Conservation (phyloP, 2,329 filamentous ascomycete species). For the Shiraia sp. region DNA sequence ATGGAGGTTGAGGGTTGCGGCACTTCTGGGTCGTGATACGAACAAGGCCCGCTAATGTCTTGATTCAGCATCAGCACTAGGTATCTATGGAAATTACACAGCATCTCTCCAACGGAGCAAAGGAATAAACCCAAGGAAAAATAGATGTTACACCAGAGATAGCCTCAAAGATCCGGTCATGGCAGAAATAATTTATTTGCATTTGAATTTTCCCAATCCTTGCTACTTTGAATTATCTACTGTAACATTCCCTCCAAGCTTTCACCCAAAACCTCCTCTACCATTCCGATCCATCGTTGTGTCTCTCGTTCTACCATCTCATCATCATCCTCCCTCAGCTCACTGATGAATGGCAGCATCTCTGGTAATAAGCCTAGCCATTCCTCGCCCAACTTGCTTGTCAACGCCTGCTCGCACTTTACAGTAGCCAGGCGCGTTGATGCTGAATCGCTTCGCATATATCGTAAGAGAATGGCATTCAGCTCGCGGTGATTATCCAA, state of each 20-base stretch:
- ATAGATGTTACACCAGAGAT: too few species aligned
- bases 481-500: conserved; percentile 89
- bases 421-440: conserved; percentile 80
- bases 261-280: conserved; percentile 88
- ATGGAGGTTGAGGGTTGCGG: conserved; percentile 1
- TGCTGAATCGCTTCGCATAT: conserved; percentile 73
- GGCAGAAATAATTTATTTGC: too few species aligned
- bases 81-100: too few species aligned
- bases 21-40: not conserved
- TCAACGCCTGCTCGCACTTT: conserved; percentile 77
- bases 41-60: too few species aligned
- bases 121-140: too few species aligned
- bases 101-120: too few species aligned
- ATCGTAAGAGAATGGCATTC: conserved; percentile 76
- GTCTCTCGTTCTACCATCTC: conserved; percentile 90
- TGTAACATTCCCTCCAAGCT: conserved; percentile 90
- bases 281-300: conserved; percentile 84
- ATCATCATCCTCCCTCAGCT: conserved; percentile 94
- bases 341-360: conserved; percentile 95
- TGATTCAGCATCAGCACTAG: too few species aligned
- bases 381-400: conserved; percentile 82
- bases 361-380: conserved; percentile 90
- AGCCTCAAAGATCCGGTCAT: too few species aligned
- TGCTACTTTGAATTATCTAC: too few species aligned
- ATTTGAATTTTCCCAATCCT: too few species aligned